Base-by-base conservation (phyloP, 2,329 filamentous ascomycete species). In the Cladosporium sp. region DNA sequence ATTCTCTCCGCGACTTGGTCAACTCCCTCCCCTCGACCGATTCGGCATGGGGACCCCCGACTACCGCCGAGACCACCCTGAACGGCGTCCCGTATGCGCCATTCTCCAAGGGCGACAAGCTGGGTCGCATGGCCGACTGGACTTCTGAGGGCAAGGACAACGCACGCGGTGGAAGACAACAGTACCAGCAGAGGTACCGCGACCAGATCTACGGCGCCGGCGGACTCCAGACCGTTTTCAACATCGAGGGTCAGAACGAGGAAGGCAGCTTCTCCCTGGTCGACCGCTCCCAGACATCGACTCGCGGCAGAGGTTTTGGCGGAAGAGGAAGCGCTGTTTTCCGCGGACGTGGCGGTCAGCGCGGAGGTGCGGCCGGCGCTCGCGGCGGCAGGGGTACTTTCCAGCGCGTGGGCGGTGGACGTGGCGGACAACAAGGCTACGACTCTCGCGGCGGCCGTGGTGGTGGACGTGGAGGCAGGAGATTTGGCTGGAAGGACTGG, bases 71-170 rank as follows among this genome's bases (percentile, higher is more conserved):
- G 70, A 95, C 89, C 58, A 96, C 88, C 56, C 82, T 97, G 64
- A 85, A 95, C 69, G 93, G 93, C 68, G 89, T 97, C 43, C 93
- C 93, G 34, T 99, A 96, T 72, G 93, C 93, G 63, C 93, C 93
- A 55, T 99, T 93, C 79, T 96, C 91, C 61, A 99, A 99, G 75
- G 90, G 89, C 69, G 93, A 99, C 78, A 97, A 96, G 80, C 80
- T 99, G 54, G 93, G 93, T 67, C 91, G 93, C 70, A 97, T 99
- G 91, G 93, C 93, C 55, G 93, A 99, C 78, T 99, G 93, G 93
- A 95, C 91, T 15, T 68, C 84, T 42, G 93, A 96, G 68, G 84
- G 88, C 70, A 96, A 96, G 75, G 81, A 83, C 61, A 68, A 77
- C 50, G 89, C 93, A 54, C 78, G 90, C 65, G 86, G 87, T 60